Percentiles rank a stretch among this genome's conserved stretches.
Evolutionary conservation across 108 stramenopile genomes (phyloP).

Genomic region (Schizochytrium sp.): DNA sequence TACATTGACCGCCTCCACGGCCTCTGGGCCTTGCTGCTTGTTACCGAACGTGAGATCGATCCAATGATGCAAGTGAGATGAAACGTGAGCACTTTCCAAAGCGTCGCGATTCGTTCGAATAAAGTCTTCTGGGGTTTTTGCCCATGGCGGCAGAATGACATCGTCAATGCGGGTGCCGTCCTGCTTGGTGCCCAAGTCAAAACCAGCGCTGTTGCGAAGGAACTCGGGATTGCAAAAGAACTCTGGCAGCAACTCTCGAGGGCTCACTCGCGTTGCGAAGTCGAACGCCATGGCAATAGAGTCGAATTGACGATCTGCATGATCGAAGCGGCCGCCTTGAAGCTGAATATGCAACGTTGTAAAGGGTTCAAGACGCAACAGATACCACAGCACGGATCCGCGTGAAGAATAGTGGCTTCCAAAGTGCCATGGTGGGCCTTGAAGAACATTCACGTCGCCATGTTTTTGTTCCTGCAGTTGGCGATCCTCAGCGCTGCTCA

Average conservation of each 20-base stretch:
- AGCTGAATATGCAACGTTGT: slow-evolving; percentile 76
- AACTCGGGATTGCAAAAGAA: slow-evolving; percentile 93
- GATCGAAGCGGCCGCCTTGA: slow-evolving; percentile 87
- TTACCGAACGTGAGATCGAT: slow-evolving; percentile 38
- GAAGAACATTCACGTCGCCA: slow-evolving; percentile 20
- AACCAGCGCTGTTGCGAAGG: slow-evolving; percentile 68
- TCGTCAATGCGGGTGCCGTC: slow-evolving; percentile 69
- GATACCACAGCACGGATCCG: slow-evolving; percentile 76
- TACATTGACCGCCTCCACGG: slow-evolving; percentile 33
- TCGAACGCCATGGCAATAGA: slow-evolving; percentile 56
- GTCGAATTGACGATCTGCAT: slow-evolving; percentile 83
- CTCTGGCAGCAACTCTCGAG: slow-evolving; percentile 93
- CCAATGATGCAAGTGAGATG: slow-evolving; percentile 32
- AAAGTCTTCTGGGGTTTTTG: slow-evolving; percentile 61
- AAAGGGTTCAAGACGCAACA: slow-evolving; percentile 75
- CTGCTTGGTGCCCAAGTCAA: slow-evolving; percentile 77
- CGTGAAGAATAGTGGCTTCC: slow-evolving; percentile 91
- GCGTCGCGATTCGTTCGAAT: slow-evolving; percentile 21
- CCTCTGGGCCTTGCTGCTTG: slow-evolving; percentile 27
- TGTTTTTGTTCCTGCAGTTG: slow-evolving; percentile 4
- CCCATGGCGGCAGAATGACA: slow-evolving; percentile 83
- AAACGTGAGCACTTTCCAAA: slow-evolving; percentile 25
- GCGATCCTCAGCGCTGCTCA: background rate
- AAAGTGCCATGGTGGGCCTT: slow-evolving; percentile 59
- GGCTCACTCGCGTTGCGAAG: background rate